phyloP scores from a whole-genome alignment of 352 stramenopile species.

The Pythium phragmitis region DNA sequence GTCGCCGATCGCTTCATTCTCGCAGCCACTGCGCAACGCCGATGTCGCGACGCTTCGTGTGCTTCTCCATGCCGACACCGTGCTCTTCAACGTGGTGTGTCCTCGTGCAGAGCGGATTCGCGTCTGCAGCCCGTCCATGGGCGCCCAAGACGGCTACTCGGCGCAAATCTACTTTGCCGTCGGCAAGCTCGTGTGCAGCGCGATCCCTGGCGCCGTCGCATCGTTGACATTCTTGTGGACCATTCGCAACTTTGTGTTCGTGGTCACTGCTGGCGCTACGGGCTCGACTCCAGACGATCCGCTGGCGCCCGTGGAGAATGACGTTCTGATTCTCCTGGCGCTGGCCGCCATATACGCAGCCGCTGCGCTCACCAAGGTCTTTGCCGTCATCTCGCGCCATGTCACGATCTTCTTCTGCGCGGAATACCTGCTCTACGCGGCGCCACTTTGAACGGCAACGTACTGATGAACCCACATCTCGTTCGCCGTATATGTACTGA shows the following conservation, averaged over 20 bases:
- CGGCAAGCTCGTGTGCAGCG: conserved; percentile 54
- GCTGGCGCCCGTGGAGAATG: conserved; percentile 32
- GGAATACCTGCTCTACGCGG: conserved; percentile 54
- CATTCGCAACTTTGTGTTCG: conserved; percentile 36
- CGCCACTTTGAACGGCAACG: conserved; percentile 12
- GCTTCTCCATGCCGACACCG: conserved; percentile 43
- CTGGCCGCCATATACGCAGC: conserved; percentile 50
- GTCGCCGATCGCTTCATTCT: conserved; percentile 6
- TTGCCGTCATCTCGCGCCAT: conserved; percentile 57
- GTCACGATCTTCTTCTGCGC: conserved; percentile 74
- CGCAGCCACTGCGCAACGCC: conserved; percentile 21
- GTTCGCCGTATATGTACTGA: conserved; percentile 22
- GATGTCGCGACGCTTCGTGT: conserved; percentile 34
- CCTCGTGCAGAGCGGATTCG: conserved; percentile 40
- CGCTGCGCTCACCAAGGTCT: conserved; percentile 48
- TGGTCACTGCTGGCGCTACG: neutral
- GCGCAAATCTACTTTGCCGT: conserved; percentile 59
- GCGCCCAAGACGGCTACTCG: conserved; percentile 37
- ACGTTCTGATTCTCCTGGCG: conserved; percentile 43
- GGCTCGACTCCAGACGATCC: conserved; percentile 7
- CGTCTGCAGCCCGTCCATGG: conserved; percentile 44
- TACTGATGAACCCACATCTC: neutral
- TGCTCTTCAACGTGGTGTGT: conserved; percentile 65
- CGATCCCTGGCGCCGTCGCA: conserved; percentile 40
- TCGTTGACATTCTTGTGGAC: conserved; percentile 47